These are phyloP conservation scores for Truncatella angustata DNA, from an alignment of 2,329 filamentous ascomycete genomes.

Conservation along the genomic window DNA sequence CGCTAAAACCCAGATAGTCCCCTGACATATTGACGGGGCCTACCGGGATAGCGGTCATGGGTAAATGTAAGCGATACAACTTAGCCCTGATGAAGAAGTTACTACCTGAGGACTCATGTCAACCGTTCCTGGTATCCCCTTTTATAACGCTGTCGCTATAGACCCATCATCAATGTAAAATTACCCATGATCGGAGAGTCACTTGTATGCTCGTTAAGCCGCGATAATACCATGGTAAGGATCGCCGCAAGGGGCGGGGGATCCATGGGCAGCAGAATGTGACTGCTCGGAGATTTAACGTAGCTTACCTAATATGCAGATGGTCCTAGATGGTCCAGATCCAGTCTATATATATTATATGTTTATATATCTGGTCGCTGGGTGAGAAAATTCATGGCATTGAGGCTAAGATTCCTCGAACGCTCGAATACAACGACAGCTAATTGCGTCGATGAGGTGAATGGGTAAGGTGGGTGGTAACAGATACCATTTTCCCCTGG, in stretches of 20 bases:
- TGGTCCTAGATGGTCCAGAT: conserved; percentile 1
- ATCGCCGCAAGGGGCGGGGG: conserved; percentile 5
- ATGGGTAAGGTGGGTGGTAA: no score
- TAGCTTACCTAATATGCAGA: no score
- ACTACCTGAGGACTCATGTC: background rate
- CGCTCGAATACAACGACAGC: no score
- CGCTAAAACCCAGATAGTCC: background rate
- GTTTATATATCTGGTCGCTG: no score
- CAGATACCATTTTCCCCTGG: no score
- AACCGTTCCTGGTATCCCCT: background rate
- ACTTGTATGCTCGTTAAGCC: background rate
- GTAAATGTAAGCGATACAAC: background rate
- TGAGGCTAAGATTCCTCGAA: no score
- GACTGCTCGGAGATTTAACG: conserved; percentile 8
- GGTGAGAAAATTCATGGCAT: no score
- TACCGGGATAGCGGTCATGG: background rate
- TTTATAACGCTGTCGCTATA: background rate
- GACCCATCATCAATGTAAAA: background rate
- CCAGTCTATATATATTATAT: background rate
- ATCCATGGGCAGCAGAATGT: background rate
- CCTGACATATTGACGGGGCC: background rate
- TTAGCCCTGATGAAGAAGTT: background rate
- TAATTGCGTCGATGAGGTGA: no score
- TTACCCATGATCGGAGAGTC: no score
- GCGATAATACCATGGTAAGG: background rate